Evolutionary conservation across 176 grass and related monocot genomes (phyloP), one percentile per base, ranked within the genome.

Genomic region (Triticum timopheevii): DNA sequence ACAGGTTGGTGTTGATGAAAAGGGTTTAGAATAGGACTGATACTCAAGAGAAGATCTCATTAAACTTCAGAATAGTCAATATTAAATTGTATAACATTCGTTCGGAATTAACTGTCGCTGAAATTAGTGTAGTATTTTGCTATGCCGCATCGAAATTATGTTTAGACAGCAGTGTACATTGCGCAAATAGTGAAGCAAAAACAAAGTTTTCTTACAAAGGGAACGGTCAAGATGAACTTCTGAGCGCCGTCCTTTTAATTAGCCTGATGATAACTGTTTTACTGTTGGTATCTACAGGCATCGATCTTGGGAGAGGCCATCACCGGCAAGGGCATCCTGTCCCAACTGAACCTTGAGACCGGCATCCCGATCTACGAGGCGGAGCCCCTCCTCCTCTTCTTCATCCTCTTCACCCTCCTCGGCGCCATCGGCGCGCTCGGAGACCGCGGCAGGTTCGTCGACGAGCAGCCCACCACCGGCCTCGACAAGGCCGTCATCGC

Each of bases 401-500:
- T 99, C 94, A 99, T 99, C 87, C 92, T 99, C 80, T 99, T 99
- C 85, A 99, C 97, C 24, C 97, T 99, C 78, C 97, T 97, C 64
- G 97, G 94, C 25, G 97, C 97, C 72, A 99, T 99, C 23, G 97
- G 97, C 8, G 97, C 97, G 52, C 97, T 99, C 70, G 97, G 97
- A 5, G 97, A 99, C 71, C 94, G 97, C 3, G 97, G 97, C 0
- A 50, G 34, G 5, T 99, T 99, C 87, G 89, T 99, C 47, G 97
- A 99, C 69, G 90, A 92, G 64, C 80, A 87, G 2, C 56, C 79
- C 25, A 89, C 79, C 24, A 89, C 94, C 4, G 97, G 97, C 3
- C 84, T 99, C 23, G 97, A 96, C 27, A 92, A 84, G 86, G 97
- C 97, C 38, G 94, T 99, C 80, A 92, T 99, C 65, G 50, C 91